Base-by-base conservation (phyloP, 805 yeast genomes). In the Saturnispora gosingensis region DNA sequence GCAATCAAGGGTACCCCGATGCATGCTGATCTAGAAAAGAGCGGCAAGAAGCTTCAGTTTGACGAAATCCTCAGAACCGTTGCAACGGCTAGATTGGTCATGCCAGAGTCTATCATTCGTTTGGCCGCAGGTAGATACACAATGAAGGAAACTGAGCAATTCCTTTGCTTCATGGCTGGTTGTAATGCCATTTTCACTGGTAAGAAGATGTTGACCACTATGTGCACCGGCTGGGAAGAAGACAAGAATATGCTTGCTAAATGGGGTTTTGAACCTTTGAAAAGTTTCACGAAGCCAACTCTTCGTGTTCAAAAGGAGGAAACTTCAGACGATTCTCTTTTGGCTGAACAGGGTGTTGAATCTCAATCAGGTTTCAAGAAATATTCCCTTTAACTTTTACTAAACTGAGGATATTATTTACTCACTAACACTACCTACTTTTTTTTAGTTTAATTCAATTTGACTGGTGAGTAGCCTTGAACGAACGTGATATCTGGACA, bases 141-240 rank as follows among this genome's bases (percentile, higher is more conserved):
- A 20, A 84, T 85, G 90, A 82, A 79, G 57, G 90, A 85, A 59
- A 69, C 76, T 52, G 89, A 85, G 58, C 93, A 85, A 63, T 76
- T 82, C 52, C 64, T 85, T 59, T 83, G 90, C 56, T 85, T 85
- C 64, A 74, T 82, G 79, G 80, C 83, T 34, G 93, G 93, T 18
- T 81, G 83, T 57, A 85, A 85, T 65, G 89, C 91, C 18, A 81
- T 85, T 40, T 85, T 85, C 66, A 85, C 90, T 0, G 93, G 93
- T 36, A 82, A 85, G 64, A 78, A 76, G 57, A 85, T 85, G 91
- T 69, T 85, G 52, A 85, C 93, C 2, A 86, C 93, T 4, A 79
- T 81, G 80, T 85, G 91, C 63, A 82, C 79, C 58, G 89, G 88
- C 6, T 85, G 91, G 90, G 88, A 85, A 45, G 90, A 84, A 59